phyloP scores from a whole-genome alignment of 306 rosid genomes.

The Vicia sativa region DNA sequence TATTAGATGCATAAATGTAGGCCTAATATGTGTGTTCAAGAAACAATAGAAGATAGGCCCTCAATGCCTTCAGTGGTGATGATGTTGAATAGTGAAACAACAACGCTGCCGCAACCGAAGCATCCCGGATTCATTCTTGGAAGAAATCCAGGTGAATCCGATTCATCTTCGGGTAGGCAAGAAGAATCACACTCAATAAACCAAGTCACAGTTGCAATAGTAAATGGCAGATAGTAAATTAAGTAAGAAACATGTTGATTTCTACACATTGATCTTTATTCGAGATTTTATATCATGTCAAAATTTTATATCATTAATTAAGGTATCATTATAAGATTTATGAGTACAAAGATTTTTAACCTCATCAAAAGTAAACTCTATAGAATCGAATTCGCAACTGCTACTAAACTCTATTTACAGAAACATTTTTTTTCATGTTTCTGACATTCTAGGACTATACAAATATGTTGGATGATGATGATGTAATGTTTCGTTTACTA shows the following conservation, averaged over 20 bases:
- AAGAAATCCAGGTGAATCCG: constrained; percentile 45
- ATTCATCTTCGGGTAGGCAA: constrained; percentile 53
- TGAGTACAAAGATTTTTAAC: not conserved
- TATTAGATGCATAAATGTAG: constrained; percentile 63
- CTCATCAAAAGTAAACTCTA: not conserved
- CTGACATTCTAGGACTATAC: constrained; percentile 23
- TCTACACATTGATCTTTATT: not conserved
- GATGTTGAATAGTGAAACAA: constrained; percentile 65
- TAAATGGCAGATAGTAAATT: constrained; percentile 17
- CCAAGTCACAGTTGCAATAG: constrained; percentile 23
- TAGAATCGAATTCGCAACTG: not conserved
- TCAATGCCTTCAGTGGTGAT: constrained; percentile 49
- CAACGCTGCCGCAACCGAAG: constrained; percentile 55
- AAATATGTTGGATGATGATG: constrained; percentile 26
- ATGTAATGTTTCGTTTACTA: constrained; percentile 40
- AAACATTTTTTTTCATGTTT: not conserved
- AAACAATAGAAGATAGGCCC: constrained; percentile 46
- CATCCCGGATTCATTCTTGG: constrained; percentile 61
- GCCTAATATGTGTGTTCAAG: constrained; percentile 51
- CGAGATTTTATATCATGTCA: not conserved
- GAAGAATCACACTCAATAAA: constrained; percentile 52
- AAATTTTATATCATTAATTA: not conserved
- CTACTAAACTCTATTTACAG: constrained; percentile 16
- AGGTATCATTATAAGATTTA: not conserved
- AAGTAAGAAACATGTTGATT: not conserved